Evolutionary conservation across 495 filamentous ascomycete genomes (phyloP).

Genomic region (Clohesyomyces aquaticus): DNA sequence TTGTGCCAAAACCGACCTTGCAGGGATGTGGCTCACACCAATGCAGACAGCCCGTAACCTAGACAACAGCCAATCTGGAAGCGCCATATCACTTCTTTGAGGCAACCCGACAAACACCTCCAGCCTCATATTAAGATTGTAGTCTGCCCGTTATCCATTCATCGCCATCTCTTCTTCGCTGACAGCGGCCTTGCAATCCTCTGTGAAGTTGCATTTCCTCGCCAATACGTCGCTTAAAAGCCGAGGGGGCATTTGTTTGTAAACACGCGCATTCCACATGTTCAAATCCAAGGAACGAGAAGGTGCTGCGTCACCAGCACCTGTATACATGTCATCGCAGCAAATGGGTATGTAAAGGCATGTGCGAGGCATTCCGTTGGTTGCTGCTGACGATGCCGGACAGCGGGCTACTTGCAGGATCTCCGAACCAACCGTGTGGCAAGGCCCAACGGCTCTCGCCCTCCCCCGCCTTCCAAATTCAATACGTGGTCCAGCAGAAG

Average conservation of each 20-base stretch:
- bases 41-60: not conserved
- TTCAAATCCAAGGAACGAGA: slow-evolving; percentile 43
- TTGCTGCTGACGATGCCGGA: slow-evolving; percentile 40
- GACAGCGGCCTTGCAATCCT: too few species aligned
- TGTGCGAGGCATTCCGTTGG: slow-evolving; percentile 39
- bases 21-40: not conserved
- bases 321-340: slow-evolving; percentile 81
- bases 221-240: not conserved
- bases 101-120: not conserved
- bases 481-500: slow-evolving; percentile 76
- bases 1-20: not conserved
- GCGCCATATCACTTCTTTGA: not conserved
- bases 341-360: slow-evolving; percentile 72
- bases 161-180: too few species aligned
- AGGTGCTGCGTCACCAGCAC: slow-evolving; percentile 57
- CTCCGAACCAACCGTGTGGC: slow-evolving; percentile 77
- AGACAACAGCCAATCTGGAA: not conserved
- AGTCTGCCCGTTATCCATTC: not conserved
- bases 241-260: not conserved
- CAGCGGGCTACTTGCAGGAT: slow-evolving; percentile 76
- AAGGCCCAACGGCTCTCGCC: slow-evolving; percentile 50
- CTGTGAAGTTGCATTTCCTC: too few species aligned
- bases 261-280: slow-evolving; percentile 38
- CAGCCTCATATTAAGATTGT: not conserved
- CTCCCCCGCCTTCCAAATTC: slow-evolving; percentile 57